Base-by-base conservation (phyloP, 73 alveolate genomes). In the Paramecium octaurelia region DNA sequence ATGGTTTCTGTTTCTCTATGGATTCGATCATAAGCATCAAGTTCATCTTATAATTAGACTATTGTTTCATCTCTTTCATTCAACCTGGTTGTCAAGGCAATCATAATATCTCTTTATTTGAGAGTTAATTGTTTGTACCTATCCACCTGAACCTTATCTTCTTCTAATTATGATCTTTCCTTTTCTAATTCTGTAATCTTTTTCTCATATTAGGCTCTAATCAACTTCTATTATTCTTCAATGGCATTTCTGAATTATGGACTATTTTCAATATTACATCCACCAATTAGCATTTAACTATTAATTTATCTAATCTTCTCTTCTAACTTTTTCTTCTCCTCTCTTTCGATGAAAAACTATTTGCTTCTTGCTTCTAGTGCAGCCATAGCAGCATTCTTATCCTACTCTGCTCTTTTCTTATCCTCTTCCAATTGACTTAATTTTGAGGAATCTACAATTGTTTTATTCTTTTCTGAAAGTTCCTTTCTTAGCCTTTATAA, bases 21-120 rank as follows among this genome's bases (percentile, higher is more conserved):
- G 8, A 95, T 93, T 75, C 97, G 31, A 38, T 95, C 98, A 95
- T 95, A 95, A 21, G 98, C 98, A 95, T 95, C 98, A 16, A 95
- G 92, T 64, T 94, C 99, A 83, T 96, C 99, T 93, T 99, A 98
- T 92, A 98, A 95, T 58, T 97, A 96, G 16, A 99, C 98, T 54
- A 99, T 99, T 57, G 99, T 96, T 93, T 99, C 99, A 92, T 99
- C 99, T 84, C 99, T 95, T 92, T 98, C 99, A 93, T 99, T 99
- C 64, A 99, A 95, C 92, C 99, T 93, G 54, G 97, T 97, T 11
- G 99, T 99, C 58, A 99, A 96, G 8, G 99, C 99, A 31, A 98
- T 97, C 99, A 99, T 99, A 46, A 99, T 99, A 96, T 99, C 99
- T 88, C 99, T 96, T 93, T 99, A 98, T 92, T 98, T 98, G 23